Evolutionary conservation across 176 grass and related monocot species (phyloP).

Genomic region (Areca catechu): DNA sequence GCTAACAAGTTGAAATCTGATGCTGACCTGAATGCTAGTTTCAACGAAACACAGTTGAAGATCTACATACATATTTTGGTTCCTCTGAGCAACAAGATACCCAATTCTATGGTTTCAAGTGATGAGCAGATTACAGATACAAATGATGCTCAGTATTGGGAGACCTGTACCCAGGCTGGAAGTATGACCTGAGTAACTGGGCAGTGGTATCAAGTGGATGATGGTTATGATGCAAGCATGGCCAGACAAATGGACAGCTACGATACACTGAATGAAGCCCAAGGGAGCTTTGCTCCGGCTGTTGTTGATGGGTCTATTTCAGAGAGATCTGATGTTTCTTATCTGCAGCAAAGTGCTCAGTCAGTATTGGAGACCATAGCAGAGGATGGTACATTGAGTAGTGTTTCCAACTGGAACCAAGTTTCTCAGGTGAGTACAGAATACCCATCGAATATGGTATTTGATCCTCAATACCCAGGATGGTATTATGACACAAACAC

Average conservation of each 20-base stretch:
- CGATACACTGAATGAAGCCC: constrained; percentile 5
- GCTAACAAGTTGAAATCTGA: constrained; percentile 14
- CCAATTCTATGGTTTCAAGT: constrained; percentile 1
- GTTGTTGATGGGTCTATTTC: not conserved
- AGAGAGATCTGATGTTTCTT: constrained; percentile 17
- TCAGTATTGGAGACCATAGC: constrained; percentile 56
- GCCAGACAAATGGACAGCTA: constrained; percentile 22
- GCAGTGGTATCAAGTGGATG: constrained; percentile 83
- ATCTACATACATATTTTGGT: constrained; percentile 12
- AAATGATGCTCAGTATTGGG: constrained; percentile 43
- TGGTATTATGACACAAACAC: constrained; percentile 94
- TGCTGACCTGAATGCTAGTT: constrained; percentile 18
- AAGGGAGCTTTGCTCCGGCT: constrained; percentile 8
- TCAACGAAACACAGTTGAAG: constrained; percentile 13
- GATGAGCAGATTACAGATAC: constrained; percentile 5
- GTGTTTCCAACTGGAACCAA: constrained; percentile 28
- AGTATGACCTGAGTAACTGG: constrained; percentile 51
- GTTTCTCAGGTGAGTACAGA: constrained; percentile 12
- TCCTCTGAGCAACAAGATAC: constrained; percentile 10
- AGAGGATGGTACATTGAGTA: constrained; percentile 31
- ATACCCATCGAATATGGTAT: constrained; percentile 84
- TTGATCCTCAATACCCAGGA: constrained; percentile 73
- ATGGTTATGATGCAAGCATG: constrained; percentile 10
- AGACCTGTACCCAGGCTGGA: constrained; percentile 88
- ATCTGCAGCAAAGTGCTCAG: constrained; percentile 40